Percentiles rank a stretch among this genome's conserved stretches.
These are phyloP conservation scores for Pseudozyma hubeiensis DNA, from an alignment of 1,284 basidiomycete genomes.

Conservation along the genomic window DNA sequence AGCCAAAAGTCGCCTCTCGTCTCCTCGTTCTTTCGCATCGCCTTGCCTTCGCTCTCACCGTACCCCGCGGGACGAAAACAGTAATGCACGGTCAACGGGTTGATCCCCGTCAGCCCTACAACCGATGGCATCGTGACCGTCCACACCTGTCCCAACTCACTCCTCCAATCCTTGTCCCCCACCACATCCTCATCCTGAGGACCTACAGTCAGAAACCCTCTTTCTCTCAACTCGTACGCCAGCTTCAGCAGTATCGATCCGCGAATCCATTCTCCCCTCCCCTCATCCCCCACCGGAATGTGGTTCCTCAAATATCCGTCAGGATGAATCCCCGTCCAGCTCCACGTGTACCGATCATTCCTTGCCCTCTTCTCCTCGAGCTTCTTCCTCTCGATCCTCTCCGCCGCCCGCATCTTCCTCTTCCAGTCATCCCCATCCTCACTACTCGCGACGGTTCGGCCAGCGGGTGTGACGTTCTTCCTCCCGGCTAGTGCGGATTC, in stretches of 20 bases:
- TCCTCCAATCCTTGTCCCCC: slow-evolving; percentile 11
- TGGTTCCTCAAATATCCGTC: slow-evolving; percentile 28
- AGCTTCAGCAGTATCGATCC: slow-evolving; percentile 55
- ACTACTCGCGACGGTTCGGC: not conserved
- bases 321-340: slow-evolving; percentile 25
- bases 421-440: slow-evolving; percentile 26
- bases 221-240: slow-evolving; percentile 51
- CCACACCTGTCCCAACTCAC: slow-evolving; percentile 51
- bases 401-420: slow-evolving; percentile 29
- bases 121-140: slow-evolving; percentile 77
- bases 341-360: slow-evolving; percentile 25
- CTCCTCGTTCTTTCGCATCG: not conserved
- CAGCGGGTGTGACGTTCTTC: slow-evolving; percentile 15
- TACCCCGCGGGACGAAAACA: slow-evolving; percentile 71
- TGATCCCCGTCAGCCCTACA: slow-evolving; percentile 78
- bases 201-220: slow-evolving; percentile 27
- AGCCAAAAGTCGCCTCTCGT: slow-evolving; percentile 69
- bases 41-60: not conserved
- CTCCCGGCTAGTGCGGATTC: slow-evolving; percentile 16
- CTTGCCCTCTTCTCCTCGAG: slow-evolving; percentile 30
- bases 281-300: not conserved
- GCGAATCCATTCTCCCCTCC: slow-evolving; percentile 31
- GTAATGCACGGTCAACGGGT: slow-evolving; percentile 80
- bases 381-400: slow-evolving; percentile 18
- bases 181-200: slow-evolving; percentile 41